Evolutionary conservation across 2,329 filamentous ascomycete species (phyloP).

Genomic region (Talaromyces piceae): DNA sequence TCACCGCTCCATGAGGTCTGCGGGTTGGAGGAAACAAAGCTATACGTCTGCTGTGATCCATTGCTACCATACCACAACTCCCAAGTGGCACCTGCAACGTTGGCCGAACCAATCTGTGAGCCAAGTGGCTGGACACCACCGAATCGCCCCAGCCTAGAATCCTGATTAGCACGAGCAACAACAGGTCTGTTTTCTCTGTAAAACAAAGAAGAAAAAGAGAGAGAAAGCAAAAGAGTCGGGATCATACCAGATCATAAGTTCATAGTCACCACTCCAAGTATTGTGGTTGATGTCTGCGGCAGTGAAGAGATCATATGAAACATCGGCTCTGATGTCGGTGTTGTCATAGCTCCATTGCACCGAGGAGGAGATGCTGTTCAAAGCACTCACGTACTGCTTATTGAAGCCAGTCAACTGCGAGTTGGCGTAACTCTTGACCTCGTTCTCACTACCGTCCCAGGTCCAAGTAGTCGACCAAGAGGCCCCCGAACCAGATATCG

Average conservation of each 20-base stretch:
- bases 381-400: constrained; percentile 18
- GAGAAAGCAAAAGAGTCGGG: too few relatives aligned
- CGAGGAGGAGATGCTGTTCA: constrained; percentile 34
- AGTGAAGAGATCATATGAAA: constrained; percentile 55
- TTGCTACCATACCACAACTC: constrained; percentile 48
- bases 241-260: constrained; percentile 54
- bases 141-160: constrained; percentile 37
- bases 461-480: constrained; percentile 37
- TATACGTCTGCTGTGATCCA: constrained; percentile 51
- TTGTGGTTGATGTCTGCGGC: constrained; percentile 30
- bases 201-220: too few relatives aligned
- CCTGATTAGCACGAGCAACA: background rate
- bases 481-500: constrained; percentile 19
- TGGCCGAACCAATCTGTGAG: constrained; percentile 42
- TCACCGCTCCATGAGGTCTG: constrained; percentile 49
- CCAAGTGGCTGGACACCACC: constrained; percentile 50
- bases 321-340: constrained; percentile 44
- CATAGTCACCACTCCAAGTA: constrained; percentile 42
- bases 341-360: constrained; percentile 44
- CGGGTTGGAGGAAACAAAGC: constrained; percentile 43
- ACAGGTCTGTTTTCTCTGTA: too few relatives aligned
- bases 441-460: constrained; percentile 29
- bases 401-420: constrained; percentile 23
- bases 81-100: constrained; percentile 45
- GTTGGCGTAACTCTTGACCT: constrained; percentile 39